These are phyloP conservation scores for Arabidopsis hybrid DNA, from an alignment of 441 rosid genomes.

Conservation along the genomic window DNA sequence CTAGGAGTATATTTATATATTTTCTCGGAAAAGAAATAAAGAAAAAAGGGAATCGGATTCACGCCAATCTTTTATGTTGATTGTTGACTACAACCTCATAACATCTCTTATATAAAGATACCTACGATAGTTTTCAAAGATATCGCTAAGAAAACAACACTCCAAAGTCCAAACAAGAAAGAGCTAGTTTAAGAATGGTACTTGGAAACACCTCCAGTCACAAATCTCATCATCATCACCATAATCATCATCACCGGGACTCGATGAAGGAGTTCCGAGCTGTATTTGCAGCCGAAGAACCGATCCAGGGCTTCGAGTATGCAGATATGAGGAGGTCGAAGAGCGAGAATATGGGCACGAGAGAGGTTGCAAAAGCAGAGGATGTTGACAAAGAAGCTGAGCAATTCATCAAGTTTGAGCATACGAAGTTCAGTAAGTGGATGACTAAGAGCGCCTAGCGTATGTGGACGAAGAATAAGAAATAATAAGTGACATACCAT, in stretches of 20 bases:
- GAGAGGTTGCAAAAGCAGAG: conserved; percentile 36
- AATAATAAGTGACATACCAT: conserved; percentile 14
- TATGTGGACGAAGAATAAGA: conserved; percentile 7
- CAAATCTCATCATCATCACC: conserved; percentile 36
- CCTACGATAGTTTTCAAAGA: conserved; percentile 5
- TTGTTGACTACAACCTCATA: neutral
- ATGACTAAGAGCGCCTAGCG: conserved; percentile 29
- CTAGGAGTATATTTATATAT: neutral
- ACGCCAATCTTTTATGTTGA: conserved; percentile 18
- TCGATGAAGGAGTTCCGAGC: conserved; percentile 31
- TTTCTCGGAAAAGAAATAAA: conserved; percentile 24
- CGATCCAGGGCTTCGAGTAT: conserved; percentile 19
- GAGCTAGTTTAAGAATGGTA: conserved; percentile 21
- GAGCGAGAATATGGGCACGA: conserved; percentile 31
- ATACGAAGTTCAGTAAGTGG: conserved; percentile 54
- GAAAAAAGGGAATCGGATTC: conserved; percentile 37
- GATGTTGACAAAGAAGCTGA: conserved; percentile 68
- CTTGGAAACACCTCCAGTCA: conserved; percentile 32
- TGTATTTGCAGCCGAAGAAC: conserved; percentile 28
- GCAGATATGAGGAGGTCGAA: conserved; percentile 28
- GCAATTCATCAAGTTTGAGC: conserved; percentile 62
- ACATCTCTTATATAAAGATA: conserved; percentile 30
- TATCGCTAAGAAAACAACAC: conserved; percentile 21
- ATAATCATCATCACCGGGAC: conserved; percentile 13
- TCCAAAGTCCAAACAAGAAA: conserved; percentile 15